Percentiles rank a stretch among this genome's conserved stretches.
Evolutionary conservation across 169 alveolate genomes (phyloP).

Genomic region (Sarcocystis neurona): DNA sequence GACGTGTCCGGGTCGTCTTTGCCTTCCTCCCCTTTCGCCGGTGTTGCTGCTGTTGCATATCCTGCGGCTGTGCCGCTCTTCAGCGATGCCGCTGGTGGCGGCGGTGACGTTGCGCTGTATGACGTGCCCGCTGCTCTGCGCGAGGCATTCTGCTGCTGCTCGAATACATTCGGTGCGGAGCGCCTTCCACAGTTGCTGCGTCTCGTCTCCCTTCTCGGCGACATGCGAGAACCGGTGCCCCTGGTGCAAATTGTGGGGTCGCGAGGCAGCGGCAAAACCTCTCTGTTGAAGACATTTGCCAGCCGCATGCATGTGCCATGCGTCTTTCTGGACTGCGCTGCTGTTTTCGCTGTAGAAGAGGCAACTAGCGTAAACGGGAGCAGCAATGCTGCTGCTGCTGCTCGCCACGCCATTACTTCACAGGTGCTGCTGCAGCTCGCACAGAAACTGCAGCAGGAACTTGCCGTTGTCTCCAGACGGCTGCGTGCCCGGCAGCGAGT

Average conservation of each 20-base stretch:
- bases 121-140: constrained; percentile 47
- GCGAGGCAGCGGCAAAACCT: constrained; percentile 49
- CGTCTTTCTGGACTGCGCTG: constrained; percentile 54
- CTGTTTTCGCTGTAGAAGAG: constrained; percentile 49
- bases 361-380: constrained; percentile 8
- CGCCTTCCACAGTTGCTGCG: constrained; percentile 34
- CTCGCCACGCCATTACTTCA: not conserved
- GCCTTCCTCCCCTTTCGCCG: not conserved
- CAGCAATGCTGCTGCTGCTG: constrained; percentile 27
- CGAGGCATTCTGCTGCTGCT: not conserved
- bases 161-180: constrained; percentile 21
- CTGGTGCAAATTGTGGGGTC: constrained; percentile 41
- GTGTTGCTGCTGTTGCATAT: not conserved
- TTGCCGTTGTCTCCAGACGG: not conserved
- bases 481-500: constrained; percentile 6
- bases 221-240: constrained; percentile 30
- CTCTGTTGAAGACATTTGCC: constrained; percentile 22
- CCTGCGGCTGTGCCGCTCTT: not conserved
- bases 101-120: not conserved
- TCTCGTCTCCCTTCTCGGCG: constrained; percentile 41
- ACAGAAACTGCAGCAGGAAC: not conserved
- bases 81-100: not conserved
- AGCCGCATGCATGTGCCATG: not conserved
- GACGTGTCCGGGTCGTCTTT: not conserved
- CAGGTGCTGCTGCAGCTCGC: constrained; percentile 4